Evolutionary conservation across 805 yeast genomes (phyloP).

Genomic region (Wickerhamiella dianesei): DNA sequence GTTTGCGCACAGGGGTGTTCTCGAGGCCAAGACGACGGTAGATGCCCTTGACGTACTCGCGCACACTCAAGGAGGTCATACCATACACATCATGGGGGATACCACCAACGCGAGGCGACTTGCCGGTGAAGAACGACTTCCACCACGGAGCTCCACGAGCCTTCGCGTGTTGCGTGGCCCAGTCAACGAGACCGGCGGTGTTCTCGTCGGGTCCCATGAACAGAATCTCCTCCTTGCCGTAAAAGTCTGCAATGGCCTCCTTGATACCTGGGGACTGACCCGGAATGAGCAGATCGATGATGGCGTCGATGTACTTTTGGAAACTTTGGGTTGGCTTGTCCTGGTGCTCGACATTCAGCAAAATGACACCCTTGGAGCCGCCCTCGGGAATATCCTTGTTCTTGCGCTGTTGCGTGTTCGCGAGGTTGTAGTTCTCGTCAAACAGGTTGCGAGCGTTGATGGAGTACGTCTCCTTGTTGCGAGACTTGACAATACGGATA

Average conservation of each 20-base stretch:
- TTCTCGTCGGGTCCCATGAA: slow-evolving; percentile 99
- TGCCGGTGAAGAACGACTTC: slow-evolving; percentile 97
- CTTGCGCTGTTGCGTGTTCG: slow-evolving; percentile 90
- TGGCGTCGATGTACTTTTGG: slow-evolving; percentile 82
- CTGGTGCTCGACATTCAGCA: slow-evolving; percentile 58
- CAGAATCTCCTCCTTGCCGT: slow-evolving; percentile 73
- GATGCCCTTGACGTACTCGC: slow-evolving; percentile 79
- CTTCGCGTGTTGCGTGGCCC: slow-evolving; percentile 95
- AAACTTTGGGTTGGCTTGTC: slow-evolving; percentile 72
- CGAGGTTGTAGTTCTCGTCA: slow-evolving; percentile 93
- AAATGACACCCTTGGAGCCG: slow-evolving; percentile 93
- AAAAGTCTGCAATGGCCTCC: slow-evolving; percentile 73
- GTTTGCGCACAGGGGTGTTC: slow-evolving; percentile 49
- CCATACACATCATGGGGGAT: slow-evolving; percentile 97
- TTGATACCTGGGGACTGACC: slow-evolving; percentile 61
- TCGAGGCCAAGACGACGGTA: slow-evolving; percentile 61
- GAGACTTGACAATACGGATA: slow-evolving; percentile 82
- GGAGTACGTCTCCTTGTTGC: slow-evolving; percentile 72
- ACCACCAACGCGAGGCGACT: slow-evolving; percentile 83
- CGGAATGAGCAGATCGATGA: slow-evolving; percentile 70
- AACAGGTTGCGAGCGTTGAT: slow-evolving; percentile 77
- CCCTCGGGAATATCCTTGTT: slow-evolving; percentile 99
- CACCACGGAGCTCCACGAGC: slow-evolving; percentile 92
- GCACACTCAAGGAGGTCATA: slow-evolving; percentile 90
- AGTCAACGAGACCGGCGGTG: slow-evolving; percentile 86